These are phyloP conservation scores for Neofusicoccum kwambonambiense DNA, from an alignment of 2,329 filamentous ascomycete genomes.

Conservation along the genomic window DNA sequence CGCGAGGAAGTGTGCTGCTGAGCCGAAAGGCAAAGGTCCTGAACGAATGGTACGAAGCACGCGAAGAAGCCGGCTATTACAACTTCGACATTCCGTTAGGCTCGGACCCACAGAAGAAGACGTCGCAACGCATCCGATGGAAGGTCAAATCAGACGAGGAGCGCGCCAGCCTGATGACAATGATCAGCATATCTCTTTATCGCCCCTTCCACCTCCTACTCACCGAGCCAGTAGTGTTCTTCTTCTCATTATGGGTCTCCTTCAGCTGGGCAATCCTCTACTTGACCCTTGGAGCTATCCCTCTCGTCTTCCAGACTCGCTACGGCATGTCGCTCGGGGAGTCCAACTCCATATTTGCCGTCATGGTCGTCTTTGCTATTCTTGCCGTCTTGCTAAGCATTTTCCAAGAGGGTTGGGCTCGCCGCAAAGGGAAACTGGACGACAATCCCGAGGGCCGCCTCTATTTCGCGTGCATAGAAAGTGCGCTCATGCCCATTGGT, in stretches of 20 bases:
- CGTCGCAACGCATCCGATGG: slow-evolving; percentile 67
- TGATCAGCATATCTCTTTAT: slow-evolving; percentile 72
- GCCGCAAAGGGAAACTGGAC: slow-evolving; percentile 40
- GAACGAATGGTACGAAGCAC: slow-evolving; percentile 75
- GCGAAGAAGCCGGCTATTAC: slow-evolving; percentile 64
- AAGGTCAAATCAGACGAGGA: slow-evolving; percentile 77
- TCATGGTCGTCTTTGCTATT: slow-evolving; percentile 66
- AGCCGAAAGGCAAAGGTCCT: slow-evolving; percentile 70
- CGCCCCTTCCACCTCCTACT: slow-evolving; percentile 76
- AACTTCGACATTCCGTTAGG: slow-evolving; percentile 50
- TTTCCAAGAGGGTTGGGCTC: slow-evolving; percentile 67
- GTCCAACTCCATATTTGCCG: slow-evolving; percentile 69
- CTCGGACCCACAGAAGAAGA: slow-evolving; percentile 25
- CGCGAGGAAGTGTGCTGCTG: slow-evolving; percentile 75
- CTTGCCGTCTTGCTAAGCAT: slow-evolving; percentile 69
- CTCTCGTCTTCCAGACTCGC: slow-evolving; percentile 69
- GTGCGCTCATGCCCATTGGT: slow-evolving; percentile 72
- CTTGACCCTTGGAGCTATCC: slow-evolving; percentile 76
- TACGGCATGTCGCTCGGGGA: slow-evolving; percentile 68
- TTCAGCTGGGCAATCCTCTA: slow-evolving; percentile 92
- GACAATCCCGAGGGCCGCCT: slow-evolving; percentile 67
- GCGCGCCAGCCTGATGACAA: slow-evolving; percentile 63
- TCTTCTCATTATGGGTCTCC: slow-evolving; percentile 84
- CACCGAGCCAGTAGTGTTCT: slow-evolving; percentile 78
- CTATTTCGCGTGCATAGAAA: slow-evolving; percentile 79